Base-by-base conservation (phyloP, 2,329 filamentous ascomycete genomes). In the Botrytis galanthina region DNA sequence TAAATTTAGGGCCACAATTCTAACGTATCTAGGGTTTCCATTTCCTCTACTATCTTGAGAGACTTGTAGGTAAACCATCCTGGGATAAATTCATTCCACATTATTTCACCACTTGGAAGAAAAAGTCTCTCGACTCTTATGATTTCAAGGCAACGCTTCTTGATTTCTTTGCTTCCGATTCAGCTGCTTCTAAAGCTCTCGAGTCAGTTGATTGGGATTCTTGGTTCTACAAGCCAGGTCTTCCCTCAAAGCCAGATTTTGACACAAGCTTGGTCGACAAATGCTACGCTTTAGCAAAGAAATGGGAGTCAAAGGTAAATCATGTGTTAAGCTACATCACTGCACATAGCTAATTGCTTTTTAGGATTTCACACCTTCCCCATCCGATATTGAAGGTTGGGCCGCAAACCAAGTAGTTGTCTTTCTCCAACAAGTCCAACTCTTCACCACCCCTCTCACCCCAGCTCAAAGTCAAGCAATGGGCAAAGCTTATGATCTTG, bases 21-120 rank as follows among this genome's bases (percentile, higher is more conserved):
- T 67, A 60, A 71, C 64, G 29, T 61, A 29, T 32, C 22, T 44
- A 80, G 84, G 95, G 95, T 5, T 98, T 97, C 83, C 93, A 93
- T 80, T 97, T 98, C 82, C 86, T 99, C 63, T 98, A 94, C 82
- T 91, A 95, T 79, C 90, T 99, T 22, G 96, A 99, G 80, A 92
- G 91, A 64, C 85, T 97, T 1, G 87, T 98, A 6, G 93, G 94
- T 51, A 92, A 93, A 75, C 87, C 91, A n/a, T 92, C 92, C 81
- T 99, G 96, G 84, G 93, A 98, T 86, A 92, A 90, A 78, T 99
- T 98, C 83, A 98, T 98, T 80, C 94, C 95, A 26, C 91, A 97
- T 82, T 98, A 98, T 85, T 98, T 98, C 82, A 90, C 87, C 44
- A 93, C 88, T 57, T 98, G 92, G 88, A 90, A 92, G 73, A 89